Evolutionary conservation across 2,329 filamentous ascomycete species (phyloP), one percentile per base, ranked within the genome.

Genomic region (Tolypocladium amazonense): DNA sequence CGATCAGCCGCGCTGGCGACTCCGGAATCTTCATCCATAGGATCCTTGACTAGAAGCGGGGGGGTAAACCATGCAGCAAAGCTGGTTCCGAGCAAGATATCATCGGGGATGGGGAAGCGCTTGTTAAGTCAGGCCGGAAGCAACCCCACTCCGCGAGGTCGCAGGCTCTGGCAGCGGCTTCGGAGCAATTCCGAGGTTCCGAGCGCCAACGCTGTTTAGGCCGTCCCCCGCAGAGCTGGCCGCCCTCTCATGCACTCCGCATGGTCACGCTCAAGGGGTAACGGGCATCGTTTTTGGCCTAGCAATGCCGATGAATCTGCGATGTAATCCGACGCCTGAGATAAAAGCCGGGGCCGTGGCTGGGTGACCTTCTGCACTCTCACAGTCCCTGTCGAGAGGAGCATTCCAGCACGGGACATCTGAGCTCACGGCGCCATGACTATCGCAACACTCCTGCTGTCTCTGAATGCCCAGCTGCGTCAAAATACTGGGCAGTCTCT

Each of bases 401-500:
- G 11, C 50, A 11, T 14, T 23, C 5, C 11, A 9, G 30, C 18
- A 35, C 6, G 8, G 33, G 1, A 20, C 18, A 1, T 23, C 35
- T 7, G 11, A 9, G 35, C 55, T 20, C 57, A 53, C 37, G 38
- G 35, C 58, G 39, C 45, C 41, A 72, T 72, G 70, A 65, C 70
- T 8, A 66, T 71, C 38, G 61, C 66, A 30, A 65, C 63, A 25
- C 58, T 65, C 20, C 50, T 72, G 12, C 25, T 64, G 1, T 63
- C 65, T 2, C 54, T 71, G 0, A 60, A 62, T 25, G 58, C 65
- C 12, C 37, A 65, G 25, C 57, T 67, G 8, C 59, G 61, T 9
- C 60, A 67, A 27, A 68, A 70, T 33, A 63, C 65, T 2, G 58
- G 63, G 20, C 64, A 68, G 39, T 66, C 66, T 1, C 55, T 68